Percentiles rank a stretch among this genome's conserved stretches.
Evolutionary conservation across 2,329 filamentous ascomycete species (phyloP).

Genomic region (Colletotrichum sp.): DNA sequence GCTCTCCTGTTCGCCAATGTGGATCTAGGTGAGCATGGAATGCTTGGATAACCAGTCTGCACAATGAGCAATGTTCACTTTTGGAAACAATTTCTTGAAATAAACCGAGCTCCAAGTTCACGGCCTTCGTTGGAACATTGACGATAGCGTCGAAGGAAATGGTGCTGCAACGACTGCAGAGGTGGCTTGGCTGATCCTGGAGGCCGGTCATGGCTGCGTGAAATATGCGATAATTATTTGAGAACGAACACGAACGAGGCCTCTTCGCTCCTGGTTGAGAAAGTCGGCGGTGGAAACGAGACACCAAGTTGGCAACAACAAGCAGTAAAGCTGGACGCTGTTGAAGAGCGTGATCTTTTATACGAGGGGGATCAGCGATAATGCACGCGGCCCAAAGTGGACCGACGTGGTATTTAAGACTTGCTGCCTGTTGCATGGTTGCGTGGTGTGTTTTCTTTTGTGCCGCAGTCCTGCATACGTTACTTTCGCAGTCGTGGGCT

Average conservation of each 20-base stretch:
- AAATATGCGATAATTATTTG: not conserved
- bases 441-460: not conserved
- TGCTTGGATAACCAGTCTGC: not conserved
- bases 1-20: not conserved
- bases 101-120: not conserved
- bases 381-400: not conserved
- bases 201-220: not conserved
- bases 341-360: not conserved
- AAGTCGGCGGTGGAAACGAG: not conserved
- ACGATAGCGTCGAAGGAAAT: not conserved
- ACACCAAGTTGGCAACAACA: fast-evolving
- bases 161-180: not conserved
- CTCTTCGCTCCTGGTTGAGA: not conserved
- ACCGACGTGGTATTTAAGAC: too few relatives aligned
- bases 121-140: fast-evolving
- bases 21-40: not conserved
- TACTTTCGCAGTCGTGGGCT: too few relatives aligned
- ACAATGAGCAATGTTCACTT: not conserved
- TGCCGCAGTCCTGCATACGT: not conserved
- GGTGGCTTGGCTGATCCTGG: not conserved
- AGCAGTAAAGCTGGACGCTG: not conserved
- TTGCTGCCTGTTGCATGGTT: not conserved
- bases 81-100: not conserved
- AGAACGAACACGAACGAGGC: fast-evolving
- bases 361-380: not conserved